Evolutionary conservation across 495 filamentous ascomycete species (phyloP), one percentile per base, ranked within the genome.

Genomic region (Xylaria scruposa): DNA sequence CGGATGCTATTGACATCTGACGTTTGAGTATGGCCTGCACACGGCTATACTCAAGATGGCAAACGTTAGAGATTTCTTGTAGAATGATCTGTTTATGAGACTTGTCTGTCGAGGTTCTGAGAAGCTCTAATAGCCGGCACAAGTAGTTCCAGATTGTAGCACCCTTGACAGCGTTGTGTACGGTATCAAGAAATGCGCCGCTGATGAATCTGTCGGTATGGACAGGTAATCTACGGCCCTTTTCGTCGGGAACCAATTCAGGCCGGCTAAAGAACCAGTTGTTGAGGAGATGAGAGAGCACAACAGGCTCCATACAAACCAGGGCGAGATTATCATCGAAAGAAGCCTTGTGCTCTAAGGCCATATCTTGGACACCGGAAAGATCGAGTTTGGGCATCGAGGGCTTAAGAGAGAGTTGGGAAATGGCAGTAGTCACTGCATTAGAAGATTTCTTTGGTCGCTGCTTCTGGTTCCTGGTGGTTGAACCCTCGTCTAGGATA

Each of bases 111-210:
- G 40, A 69, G 17, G 46, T 68, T 3, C 62, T 2, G 9, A 83
- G 70, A 6, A 72, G 60, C 29, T 77, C 67, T n/a, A 85, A 74
- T 15, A 85, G 78, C 3, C 54, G 67, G 33, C 44, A 58, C 6
- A 85, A 49, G 68, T 82, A 83, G 31, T 72, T 74, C 83, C 82
- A 85, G 47, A 82, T 69, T 12, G 79, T 78, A 40, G 73, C 67
- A 10, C 31, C 64, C 24, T 73, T 66, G 24, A 85, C 70, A n/a
- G 75, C 36, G 31, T 65, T 72, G 49, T 85, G 80, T 7, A 84
- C 29, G 1, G 72, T 69, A 24, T 84, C 80, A 12, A 85, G 77
- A 4, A 83, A 21, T 9, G 79, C 74, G 26, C 49, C 67, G 59
- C 76, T 80, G 62, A 81, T 80, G 44, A 78, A 79, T 24, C 76